Conservation (phyloP, 345 rosid genomes). For the Ceriops zippeliana region DNA sequence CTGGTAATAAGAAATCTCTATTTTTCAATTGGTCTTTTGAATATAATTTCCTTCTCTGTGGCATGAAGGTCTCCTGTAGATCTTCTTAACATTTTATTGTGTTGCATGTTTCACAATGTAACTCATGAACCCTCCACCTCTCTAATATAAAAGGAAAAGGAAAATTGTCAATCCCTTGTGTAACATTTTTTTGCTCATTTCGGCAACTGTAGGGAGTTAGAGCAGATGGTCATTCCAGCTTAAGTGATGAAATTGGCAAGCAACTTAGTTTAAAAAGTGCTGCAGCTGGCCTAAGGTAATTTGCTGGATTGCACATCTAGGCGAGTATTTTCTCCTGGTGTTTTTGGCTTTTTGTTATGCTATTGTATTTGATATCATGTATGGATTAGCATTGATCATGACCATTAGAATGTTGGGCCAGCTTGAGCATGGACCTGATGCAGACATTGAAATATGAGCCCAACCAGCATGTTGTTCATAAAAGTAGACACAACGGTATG, state of each 20-base stretch:
- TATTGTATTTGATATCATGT: background rate
- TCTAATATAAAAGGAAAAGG: no score
- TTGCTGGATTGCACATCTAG: background rate
- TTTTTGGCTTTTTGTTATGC: background rate
- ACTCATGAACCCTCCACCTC: no score
- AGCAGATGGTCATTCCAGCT: slow-evolving; percentile 62
- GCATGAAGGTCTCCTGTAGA: no score
- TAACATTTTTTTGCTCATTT: background rate
- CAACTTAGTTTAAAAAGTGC: slow-evolving; percentile 74
- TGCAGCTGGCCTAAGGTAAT: slow-evolving; percentile 72
- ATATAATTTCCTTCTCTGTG: background rate
- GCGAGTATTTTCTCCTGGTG: background rate
- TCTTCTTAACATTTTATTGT: no score
- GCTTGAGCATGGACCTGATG: background rate
- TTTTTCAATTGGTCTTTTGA: background rate
- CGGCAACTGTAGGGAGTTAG: slow-evolving; percentile 55
- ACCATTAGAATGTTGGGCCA: background rate
- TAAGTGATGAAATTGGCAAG: slow-evolving; percentile 70
- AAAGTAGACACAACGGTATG: no score
- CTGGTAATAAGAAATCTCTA: slow-evolving; percentile 45
- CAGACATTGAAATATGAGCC: background rate
- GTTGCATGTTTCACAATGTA: no score
- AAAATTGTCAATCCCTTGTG: background rate
- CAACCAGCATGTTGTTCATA: no score
- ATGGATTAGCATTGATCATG: background rate